A percentile compares a stretch with the other conserved stretches of the same genome.
Conservation (phyloP, 2,329 filamentous ascomycete genomes). For the Colletotrichum lupini region DNA sequence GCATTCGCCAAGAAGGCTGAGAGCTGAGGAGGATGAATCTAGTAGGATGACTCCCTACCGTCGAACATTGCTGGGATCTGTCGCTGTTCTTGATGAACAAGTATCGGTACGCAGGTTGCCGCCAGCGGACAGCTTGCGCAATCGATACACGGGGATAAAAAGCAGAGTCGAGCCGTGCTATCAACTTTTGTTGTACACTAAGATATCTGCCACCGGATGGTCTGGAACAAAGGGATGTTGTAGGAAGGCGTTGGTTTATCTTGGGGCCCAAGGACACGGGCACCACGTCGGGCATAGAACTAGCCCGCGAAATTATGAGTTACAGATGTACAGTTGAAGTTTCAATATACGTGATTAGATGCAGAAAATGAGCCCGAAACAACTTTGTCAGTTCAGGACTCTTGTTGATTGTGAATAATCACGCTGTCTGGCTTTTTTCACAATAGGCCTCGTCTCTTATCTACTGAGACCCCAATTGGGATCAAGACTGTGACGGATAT, state of each 20-base stretch:
- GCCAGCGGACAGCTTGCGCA: not conserved
- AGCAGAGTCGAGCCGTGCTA: not conserved
- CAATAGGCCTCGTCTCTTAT: no score
- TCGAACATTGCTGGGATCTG: not conserved
- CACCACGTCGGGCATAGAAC: not conserved
- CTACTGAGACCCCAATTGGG: no score
- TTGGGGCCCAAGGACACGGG: not conserved
- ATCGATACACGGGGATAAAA: not conserved
- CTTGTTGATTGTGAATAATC: not conserved
- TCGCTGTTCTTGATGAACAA: not conserved
- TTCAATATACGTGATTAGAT: not conserved
- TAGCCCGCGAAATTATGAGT: not conserved
- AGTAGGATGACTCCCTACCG: not conserved
- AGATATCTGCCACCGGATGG: not conserved
- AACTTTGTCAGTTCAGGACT: not conserved
- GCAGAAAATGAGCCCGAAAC: not conserved
- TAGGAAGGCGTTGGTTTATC: conserved; percentile 10
- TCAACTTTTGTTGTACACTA: not conserved
- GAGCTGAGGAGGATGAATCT: not conserved
- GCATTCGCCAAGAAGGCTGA: conserved; percentile 16
- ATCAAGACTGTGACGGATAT: no score
- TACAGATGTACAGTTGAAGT: not conserved
- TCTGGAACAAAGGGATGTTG: not conserved
- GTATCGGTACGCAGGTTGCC: not conserved
- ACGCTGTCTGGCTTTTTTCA: no score